Conservation (phyloP, 2,329 filamentous ascomycete species). For the Cryoendolithus antarcticus region DNA sequence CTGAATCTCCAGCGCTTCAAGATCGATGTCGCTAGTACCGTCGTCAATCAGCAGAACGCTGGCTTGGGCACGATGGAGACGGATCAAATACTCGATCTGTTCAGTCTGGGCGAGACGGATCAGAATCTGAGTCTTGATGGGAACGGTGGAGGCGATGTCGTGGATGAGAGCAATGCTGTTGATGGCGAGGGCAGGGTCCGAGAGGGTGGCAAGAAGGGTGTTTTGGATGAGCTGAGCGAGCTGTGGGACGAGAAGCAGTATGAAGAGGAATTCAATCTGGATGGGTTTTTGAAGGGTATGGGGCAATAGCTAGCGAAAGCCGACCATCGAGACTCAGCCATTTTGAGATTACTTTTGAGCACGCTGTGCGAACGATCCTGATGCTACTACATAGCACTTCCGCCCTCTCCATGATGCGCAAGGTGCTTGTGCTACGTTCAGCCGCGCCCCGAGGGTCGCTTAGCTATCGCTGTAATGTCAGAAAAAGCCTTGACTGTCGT, state of each 20-base stretch:
- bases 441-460: too few species aligned
- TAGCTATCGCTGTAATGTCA: too few species aligned
- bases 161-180: conserved; percentile 62
- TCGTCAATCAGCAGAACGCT: conserved; percentile 98
- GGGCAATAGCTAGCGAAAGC: conserved; percentile 29
- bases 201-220: conserved; percentile 92
- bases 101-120: conserved; percentile 72
- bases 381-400: too few species aligned
- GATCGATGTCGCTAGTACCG: conserved; percentile 94
- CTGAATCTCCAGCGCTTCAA: conserved; percentile 94
- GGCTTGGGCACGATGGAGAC: conserved; percentile 94
- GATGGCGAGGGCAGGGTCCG: conserved; percentile 77
- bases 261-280: conserved; percentile 93
- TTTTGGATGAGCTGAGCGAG: conserved; percentile 88
- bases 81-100: conserved; percentile 92
- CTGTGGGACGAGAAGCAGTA: conserved; percentile 97
- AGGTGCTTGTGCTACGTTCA: too few species aligned
- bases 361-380: too few species aligned
- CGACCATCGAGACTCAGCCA: too few species aligned
- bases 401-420: too few species aligned
- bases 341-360: too few species aligned
- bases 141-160: conserved; percentile 48
- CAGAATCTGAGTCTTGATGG: conserved; percentile 23
- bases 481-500: too few species aligned
- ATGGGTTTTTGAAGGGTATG: conserved; percentile 93